Percentiles rank a stretch among this genome's conserved stretches.
These are phyloP conservation scores for Cladophialophora immunda DNA, from an alignment of 2,329 filamentous ascomycete species.

Conservation along the genomic window DNA sequence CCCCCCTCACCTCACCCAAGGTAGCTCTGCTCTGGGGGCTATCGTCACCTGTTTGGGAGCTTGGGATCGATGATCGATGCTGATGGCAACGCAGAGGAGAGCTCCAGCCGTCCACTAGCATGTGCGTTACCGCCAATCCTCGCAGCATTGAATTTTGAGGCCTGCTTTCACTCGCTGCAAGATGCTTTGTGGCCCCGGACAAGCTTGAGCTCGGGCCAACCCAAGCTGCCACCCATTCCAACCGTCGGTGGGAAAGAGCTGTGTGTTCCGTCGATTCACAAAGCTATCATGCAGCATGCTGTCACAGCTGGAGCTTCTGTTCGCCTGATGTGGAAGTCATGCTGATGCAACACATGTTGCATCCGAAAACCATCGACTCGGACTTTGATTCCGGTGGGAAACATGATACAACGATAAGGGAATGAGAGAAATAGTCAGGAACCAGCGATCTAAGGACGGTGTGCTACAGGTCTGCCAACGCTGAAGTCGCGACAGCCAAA, in stretches of 20 bases:
- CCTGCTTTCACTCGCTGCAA: conserved; percentile 8
- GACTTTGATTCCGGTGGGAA: background rate
- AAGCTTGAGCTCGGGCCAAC: conserved; percentile 31
- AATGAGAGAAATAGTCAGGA: background rate
- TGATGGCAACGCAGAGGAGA: conserved; percentile 7
- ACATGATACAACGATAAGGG: background rate
- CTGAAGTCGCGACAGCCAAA: background rate
- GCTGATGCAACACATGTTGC: conserved; percentile 4
- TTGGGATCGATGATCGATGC: conserved; percentile 21
- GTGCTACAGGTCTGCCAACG: background rate
- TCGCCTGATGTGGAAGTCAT: conserved; percentile 18
- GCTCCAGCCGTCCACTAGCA: conserved; percentile 14
- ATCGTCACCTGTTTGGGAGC: conserved; percentile 24
- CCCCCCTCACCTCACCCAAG: conserved; percentile 11
- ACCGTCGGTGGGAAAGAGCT: conserved; percentile 16
- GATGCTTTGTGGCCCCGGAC: conserved; percentile 5
- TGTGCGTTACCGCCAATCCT: conserved; percentile 17
- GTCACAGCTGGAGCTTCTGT: conserved; percentile 18
- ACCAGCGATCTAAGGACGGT: background rate
- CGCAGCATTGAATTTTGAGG: background rate
- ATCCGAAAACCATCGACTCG: background rate
- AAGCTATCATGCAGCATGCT: conserved; percentile 22
- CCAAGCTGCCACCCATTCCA: conserved; percentile 20
- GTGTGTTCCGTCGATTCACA: conserved; percentile 2
- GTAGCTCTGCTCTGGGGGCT: conserved; percentile 8